phyloP scores from a whole-genome alignment of 2,329 filamentous ascomycete genomes.

The Talaromyces sp. region DNA sequence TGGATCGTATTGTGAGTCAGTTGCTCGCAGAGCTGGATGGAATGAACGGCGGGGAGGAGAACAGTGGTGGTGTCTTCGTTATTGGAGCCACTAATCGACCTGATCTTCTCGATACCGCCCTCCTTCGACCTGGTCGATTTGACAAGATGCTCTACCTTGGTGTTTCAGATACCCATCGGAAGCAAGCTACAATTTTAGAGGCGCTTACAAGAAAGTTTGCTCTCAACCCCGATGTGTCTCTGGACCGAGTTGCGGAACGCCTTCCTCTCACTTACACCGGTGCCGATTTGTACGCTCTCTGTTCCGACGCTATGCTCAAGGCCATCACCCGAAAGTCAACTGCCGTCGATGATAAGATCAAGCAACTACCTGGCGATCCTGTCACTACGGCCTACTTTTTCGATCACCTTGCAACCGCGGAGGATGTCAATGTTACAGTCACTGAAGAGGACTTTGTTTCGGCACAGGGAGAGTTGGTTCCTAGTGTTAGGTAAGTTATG shows the following conservation, averaged over 20 bases:
- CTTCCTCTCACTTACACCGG: slow-evolving; percentile 97
- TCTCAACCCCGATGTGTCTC: slow-evolving; percentile 75
- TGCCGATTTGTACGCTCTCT: slow-evolving; percentile 94
- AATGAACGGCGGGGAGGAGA: slow-evolving; percentile 90
- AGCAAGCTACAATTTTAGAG: slow-evolving; percentile 92
- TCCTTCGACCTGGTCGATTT: slow-evolving; percentile 87
- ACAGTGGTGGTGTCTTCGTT: slow-evolving; percentile 82
- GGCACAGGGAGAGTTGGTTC: slow-evolving; percentile 84
- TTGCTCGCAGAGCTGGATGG: slow-evolving; percentile 93
- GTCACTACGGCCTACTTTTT: slow-evolving; percentile 94
- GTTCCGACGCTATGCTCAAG: slow-evolving; percentile 98
- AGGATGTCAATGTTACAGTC: slow-evolving; percentile 85
- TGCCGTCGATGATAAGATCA: slow-evolving; percentile 81
- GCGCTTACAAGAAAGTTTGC: slow-evolving; percentile 94
- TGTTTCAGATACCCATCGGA: slow-evolving; percentile 94
- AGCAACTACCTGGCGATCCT: slow-evolving; percentile 58
- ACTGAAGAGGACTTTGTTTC: slow-evolving; percentile 83
- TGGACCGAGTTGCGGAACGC: slow-evolving; percentile 70
- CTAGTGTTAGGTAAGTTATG: slow-evolving; percentile 68
- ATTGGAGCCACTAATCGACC: slow-evolving; percentile 96
- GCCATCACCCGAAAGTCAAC: slow-evolving; percentile 89
- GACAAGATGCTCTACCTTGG: slow-evolving; percentile 99
- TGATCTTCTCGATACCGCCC: slow-evolving; percentile 85
- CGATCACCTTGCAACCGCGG: slow-evolving; percentile 81
- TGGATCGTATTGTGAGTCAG: slow-evolving; percentile 97